Base-by-base conservation (phyloP, 164 flowering plant genomes). In the Berberis vulgaris region DNA sequence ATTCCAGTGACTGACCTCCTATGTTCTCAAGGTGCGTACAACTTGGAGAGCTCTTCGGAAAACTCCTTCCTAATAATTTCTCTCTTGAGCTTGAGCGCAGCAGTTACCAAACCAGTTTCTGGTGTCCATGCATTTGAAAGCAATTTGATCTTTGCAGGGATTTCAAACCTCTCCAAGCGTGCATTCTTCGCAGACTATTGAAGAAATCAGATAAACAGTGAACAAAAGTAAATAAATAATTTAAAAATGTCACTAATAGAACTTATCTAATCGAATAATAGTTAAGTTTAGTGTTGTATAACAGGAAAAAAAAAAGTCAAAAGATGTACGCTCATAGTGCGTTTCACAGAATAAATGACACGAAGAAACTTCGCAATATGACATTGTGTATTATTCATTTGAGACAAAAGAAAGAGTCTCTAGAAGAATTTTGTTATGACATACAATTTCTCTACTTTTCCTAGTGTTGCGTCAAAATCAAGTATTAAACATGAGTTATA, bases 51-150 rank as follows among this genome's bases (percentile, higher is more conserved):
- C 10, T 91, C 97, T 41, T 86, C 85, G 7, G 89, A 78, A 69
- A 84, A 89, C 38, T 74, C 68, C 72, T 85, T 94, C 76, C 80
- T 83, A 41, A 91, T 70, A 44, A 65, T 76, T 54, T 94, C 99
- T 78, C 99, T 86, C 78, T 94, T 94, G 65, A 94, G 79, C 84
- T 94, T 94, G 60, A 94, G 86, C 58, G 99, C 96, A 42, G 96
- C 96, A 54, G 99, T 91, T 45, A 91, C 99, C 12, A 94, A 73
- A 43, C 97, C 97, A 46, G 94, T 78, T 73, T 94, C 99, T 44
- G 96, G 96, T 66, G 96, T 94, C 99, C 99, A 94, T 63, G 89
- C 72, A 57, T 86, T 80, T 5, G 84, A 64, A 41, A 94, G 85
- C 79, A 94, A 72, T 71, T 87, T 87, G 74, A 94, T 86, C 78